A percentile compares a stretch with the other conserved stretches of the same genome.
These are phyloP conservation scores for Ophiostoma tasmaniense DNA, from an alignment of 2,329 filamentous ascomycete genomes.

Conservation along the genomic window DNA sequence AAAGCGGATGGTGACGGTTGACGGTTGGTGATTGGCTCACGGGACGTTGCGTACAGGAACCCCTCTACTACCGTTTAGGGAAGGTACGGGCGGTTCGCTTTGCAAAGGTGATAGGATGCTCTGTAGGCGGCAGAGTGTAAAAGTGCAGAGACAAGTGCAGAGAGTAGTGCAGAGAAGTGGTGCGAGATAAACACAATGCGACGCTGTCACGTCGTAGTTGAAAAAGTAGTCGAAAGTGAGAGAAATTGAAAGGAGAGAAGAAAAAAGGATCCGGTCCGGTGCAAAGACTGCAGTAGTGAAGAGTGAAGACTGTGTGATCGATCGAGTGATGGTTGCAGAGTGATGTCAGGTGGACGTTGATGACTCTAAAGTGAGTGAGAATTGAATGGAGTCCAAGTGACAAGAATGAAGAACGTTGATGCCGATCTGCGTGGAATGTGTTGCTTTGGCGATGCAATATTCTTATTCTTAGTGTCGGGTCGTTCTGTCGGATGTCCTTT, in stretches of 20 bases:
- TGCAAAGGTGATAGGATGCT: neutral
- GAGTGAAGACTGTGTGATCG: neutral
- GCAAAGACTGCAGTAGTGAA: neutral
- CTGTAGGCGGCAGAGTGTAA: neutral
- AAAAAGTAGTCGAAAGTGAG: neutral
- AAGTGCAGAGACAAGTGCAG: neutral
- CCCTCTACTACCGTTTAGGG: slow-evolving; percentile 20
- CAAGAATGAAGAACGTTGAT: no score
- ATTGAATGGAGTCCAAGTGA: no score
- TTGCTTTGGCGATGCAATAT: slow-evolving; percentile 5
- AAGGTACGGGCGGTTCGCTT: slow-evolving; percentile 21
- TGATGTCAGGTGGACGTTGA: neutral
- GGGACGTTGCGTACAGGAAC: slow-evolving; percentile 2
- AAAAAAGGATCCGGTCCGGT: slow-evolving; percentile 4
- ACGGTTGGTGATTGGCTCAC: slow-evolving; percentile 5
- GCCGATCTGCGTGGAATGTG: no score
- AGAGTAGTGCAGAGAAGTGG: neutral
- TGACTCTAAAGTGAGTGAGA: no score
- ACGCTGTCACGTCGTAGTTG: slow-evolving; percentile 4
- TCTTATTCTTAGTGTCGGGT: neutral
- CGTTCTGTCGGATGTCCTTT: no score
- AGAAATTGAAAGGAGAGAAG: neutral
- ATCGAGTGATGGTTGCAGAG: neutral
- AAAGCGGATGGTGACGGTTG: slow-evolving; percentile 10
- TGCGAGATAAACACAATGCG: neutral